Evolutionary conservation across 2,329 filamentous ascomycete genomes (phyloP), one percentile per base, ranked within the genome.

Genomic region (Teratosphaeria viscida): DNA sequence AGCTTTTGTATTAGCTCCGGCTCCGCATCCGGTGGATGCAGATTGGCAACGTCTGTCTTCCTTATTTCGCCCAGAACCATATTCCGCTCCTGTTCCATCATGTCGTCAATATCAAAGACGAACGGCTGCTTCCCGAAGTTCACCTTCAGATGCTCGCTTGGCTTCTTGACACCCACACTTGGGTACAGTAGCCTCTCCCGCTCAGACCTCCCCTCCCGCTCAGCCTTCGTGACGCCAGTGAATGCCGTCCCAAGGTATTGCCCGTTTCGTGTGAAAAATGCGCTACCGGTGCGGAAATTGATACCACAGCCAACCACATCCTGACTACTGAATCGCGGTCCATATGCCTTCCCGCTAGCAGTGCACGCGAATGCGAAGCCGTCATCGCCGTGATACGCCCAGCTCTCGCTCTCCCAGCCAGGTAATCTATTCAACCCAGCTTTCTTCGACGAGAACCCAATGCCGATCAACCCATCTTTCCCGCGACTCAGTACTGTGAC

Each of bases 21-120:
- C 73, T 96, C 92, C 62, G 82, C 84, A 63, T 89, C 77, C 2
- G 80, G 79, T 2, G 84, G 82, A 37, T 84, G 82, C 6, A 94
- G 76, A 26, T 73, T 78, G 32, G 82, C 78, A n/a, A 86, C 81
- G 55, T 78, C 79, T 12, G 82, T 77, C 37, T 73, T 68, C 64
- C 81, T 81, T 67, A 95, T 89, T 27, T 87, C 82, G 16, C 75
- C 73, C 57, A 82, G 78, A 11, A 90, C 79, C 4, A 72, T 76
- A n/a, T 73, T 68, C 68, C 82, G 82, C 72, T 90, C 85, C 65
- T 79, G 77, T 78, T 82, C 82, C 77, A 96, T 87, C 80, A 94
- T 83, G 61, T 83, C 82, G 73, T 96, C 90, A 66, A 99, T 97
- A 72, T 96, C 89, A 75, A 88, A 99, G 53, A 90, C 81, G 73